Conservation (phyloP, 768 basidiomycete genomes). For the Lentinula guzmanii region DNA sequence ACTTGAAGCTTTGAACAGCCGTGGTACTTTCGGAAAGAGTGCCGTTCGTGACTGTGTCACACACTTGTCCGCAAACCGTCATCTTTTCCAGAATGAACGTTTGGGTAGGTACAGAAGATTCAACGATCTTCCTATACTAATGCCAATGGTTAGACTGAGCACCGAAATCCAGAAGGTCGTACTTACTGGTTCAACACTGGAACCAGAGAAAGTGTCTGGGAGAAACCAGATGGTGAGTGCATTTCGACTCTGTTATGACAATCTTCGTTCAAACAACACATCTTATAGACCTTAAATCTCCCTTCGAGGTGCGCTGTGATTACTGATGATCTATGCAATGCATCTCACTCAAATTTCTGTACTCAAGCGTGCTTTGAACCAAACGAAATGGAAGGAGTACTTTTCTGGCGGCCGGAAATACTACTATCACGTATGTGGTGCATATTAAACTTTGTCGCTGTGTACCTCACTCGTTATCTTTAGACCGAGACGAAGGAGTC, state of each 20-base stretch:
- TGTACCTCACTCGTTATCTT: constrained; percentile 6
- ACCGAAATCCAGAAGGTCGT: constrained; percentile 94
- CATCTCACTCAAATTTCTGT: constrained; percentile 1
- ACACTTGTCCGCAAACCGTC: background rate
- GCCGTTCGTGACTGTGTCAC: background rate
- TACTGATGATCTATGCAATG: background rate
- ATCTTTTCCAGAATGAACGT: constrained; percentile 5
- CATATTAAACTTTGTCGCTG: background rate
- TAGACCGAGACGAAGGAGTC: constrained; percentile 88
- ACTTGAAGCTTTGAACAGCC: background rate
- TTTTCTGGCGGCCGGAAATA: constrained; percentile 88
- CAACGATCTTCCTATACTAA: background rate
- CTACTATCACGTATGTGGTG: constrained; percentile 68
- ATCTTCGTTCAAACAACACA: constrained; percentile 6
- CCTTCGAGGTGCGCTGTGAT: constrained; percentile 67
- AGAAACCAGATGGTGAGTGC: constrained; percentile 85
- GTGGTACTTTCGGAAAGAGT: background rate
- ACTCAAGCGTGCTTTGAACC: constrained; percentile 70
- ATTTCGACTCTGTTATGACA: background rate
- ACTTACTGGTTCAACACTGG: constrained; percentile 95
- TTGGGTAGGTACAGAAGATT: background rate
- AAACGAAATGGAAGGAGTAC: constrained; percentile 97
- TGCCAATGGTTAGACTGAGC: constrained; percentile 61
- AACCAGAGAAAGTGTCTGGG: constrained; percentile 92
- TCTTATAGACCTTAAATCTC: constrained; percentile 72